These are phyloP conservation scores for Fraxinus paxiana DNA, from an alignment of 305 asterid genomes.

Conservation along the genomic window DNA sequence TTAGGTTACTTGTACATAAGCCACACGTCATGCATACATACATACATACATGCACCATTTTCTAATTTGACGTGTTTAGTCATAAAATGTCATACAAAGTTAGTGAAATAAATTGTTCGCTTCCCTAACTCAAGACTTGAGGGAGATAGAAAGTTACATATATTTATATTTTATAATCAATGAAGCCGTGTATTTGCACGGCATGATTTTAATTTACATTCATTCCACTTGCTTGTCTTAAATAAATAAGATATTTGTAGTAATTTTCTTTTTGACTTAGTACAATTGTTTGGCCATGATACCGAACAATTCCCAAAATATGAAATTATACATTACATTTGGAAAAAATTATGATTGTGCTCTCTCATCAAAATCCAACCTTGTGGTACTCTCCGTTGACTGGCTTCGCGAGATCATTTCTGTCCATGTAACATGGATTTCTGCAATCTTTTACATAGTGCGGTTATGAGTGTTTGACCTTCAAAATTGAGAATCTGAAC, in stretches of 20 bases:
- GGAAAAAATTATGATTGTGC: too few relatives aligned
- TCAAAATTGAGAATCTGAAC: not conserved
- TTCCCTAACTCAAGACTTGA: constrained; percentile 43
- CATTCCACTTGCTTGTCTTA: not conserved
- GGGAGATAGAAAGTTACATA: not conserved
- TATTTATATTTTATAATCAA: too few relatives aligned
- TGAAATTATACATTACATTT: not conserved
- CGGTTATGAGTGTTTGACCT: not conserved
- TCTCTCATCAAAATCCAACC: not conserved
- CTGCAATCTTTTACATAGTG: not conserved
- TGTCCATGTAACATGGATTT: not conserved
- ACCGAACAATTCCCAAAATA: not conserved
- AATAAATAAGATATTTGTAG: not conserved
- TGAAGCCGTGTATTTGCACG: not conserved
- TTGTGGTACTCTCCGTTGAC: not conserved
- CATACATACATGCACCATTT: not conserved
- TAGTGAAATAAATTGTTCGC: constrained; percentile 37
- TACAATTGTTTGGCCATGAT: not conserved
- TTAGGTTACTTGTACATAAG: not conserved
- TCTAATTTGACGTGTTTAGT: constrained; percentile 2
- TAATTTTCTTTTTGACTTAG: not conserved
- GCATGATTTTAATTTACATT: not conserved
- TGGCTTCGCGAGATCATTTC: not conserved
- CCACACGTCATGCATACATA: constrained; percentile 26
- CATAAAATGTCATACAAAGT: constrained; percentile 38